phyloP scores from a whole-genome alignment of 225 moss, liverwort and hornwort species.

The Pleurozium schreberi region DNA sequence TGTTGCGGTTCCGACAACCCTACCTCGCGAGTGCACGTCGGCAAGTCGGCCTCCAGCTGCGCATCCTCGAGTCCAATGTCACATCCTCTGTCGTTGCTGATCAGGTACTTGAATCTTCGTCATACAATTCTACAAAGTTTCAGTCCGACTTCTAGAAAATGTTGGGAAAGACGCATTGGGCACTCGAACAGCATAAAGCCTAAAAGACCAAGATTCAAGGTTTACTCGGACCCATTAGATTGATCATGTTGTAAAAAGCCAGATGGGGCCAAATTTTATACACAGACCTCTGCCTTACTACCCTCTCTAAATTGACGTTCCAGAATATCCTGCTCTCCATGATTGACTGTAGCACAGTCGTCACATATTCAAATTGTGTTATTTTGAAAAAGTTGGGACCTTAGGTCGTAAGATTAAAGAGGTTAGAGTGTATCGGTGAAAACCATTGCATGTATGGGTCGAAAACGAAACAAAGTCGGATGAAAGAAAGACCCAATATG shows the following conservation, averaged over 20 bases:
- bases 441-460: background rate
- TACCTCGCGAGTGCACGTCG: conserved; percentile 35
- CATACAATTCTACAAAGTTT: background rate
- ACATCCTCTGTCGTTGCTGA: conserved; percentile 38
- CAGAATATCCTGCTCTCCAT: background rate
- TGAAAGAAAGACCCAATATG: background rate
- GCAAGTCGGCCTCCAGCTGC: conserved; percentile 75
- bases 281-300: background rate
- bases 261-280: background rate
- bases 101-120: conserved; percentile 21
- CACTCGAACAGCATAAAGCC: background rate
- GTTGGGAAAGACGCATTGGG: background rate
- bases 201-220: background rate
- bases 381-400: background rate
- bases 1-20: conserved; percentile 44
- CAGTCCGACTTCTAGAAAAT: background rate
- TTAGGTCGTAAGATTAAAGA: background rate
- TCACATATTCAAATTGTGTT: background rate
- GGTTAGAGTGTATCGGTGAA: background rate
- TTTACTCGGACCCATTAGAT: background rate
- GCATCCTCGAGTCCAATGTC: conserved; percentile 46
- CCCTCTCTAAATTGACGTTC: background rate
- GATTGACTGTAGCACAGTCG: background rate
- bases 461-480: background rate
- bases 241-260: background rate